These are phyloP conservation scores for Penicillium macrosclerotiorum DNA, from an alignment of 495 filamentous ascomycete species.

Conservation along the genomic window DNA sequence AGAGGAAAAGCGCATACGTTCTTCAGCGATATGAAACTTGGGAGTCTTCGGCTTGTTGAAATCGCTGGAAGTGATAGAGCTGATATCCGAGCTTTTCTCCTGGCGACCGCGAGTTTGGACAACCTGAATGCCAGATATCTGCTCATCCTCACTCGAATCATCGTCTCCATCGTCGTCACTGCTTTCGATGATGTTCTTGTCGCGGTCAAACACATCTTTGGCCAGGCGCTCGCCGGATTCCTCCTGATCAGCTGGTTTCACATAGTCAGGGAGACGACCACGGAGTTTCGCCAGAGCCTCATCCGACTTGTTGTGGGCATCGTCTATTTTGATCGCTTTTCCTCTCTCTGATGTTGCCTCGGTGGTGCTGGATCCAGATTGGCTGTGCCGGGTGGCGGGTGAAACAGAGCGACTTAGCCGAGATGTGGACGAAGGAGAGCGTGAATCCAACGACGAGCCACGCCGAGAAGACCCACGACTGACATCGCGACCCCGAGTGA, in stretches of 20 bases:
- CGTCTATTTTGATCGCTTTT: conserved; percentile 55
- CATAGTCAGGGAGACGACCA: conserved; percentile 52
- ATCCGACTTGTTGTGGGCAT: conserved; percentile 64
- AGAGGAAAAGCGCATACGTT: conserved; percentile 55
- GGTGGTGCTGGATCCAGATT: conserved; percentile 31
- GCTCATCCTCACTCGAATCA: conserved; percentile 50
- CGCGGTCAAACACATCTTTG: conserved; percentile 72
- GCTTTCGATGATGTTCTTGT: conserved; percentile 45
- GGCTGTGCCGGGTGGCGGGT: conserved; percentile 45
- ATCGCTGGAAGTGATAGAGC: conserved; percentile 18
- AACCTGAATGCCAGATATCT: conserved; percentile 27
- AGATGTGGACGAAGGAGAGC: conserved; percentile 52
- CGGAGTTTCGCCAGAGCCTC: conserved; percentile 55
- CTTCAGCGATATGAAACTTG: conserved; percentile 42
- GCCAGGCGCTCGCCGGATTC: conserved; percentile 58
- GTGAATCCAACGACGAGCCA: conserved; percentile 55
- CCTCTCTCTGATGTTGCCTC: conserved; percentile 46
- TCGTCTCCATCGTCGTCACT: conserved; percentile 50
- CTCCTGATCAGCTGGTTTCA: conserved; percentile 29
- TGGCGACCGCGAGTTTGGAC: conserved; percentile 22
- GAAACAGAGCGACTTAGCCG: conserved; percentile 56
- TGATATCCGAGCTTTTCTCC: conserved; percentile 23
- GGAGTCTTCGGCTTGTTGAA: conserved; percentile 16
- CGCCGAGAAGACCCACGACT: conserved; percentile 47
- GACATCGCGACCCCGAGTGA: conserved; percentile 39